Conservation (phyloP, 2,329 filamentous ascomycete genomes). For the Cordyceps farinosa region DNA sequence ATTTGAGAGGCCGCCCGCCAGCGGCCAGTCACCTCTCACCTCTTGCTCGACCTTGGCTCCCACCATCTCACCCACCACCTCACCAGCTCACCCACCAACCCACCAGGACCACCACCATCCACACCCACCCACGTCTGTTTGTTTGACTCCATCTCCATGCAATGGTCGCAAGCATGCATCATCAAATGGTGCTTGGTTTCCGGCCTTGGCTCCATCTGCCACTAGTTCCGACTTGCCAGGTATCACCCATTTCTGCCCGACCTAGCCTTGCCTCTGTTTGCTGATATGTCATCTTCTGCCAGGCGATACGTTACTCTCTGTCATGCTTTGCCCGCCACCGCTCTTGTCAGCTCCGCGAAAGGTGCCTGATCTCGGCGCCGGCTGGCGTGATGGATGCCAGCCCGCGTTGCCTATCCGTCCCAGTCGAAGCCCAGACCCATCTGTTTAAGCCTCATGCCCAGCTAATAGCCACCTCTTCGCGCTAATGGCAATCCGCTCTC, state of each 20-base stretch:
- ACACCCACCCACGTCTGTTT: not conserved
- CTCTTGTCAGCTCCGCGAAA: not conserved
- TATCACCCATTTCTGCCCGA: not conserved
- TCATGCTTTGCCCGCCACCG: not conserved
- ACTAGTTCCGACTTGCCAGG: not conserved
- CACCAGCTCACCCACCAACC: too few species aligned
- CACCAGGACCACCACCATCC: not conserved
- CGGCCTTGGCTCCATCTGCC: not conserved
- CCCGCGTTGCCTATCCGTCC: not conserved
- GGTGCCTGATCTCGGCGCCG: not conserved
- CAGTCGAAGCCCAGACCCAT: not conserved
- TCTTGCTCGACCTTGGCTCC: too few species aligned
- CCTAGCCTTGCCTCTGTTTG: not conserved
- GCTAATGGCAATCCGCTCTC: not conserved
- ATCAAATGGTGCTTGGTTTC: not conserved
- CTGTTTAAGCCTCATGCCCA: not conserved
- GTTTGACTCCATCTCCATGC: not conserved
- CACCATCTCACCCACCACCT: not conserved
- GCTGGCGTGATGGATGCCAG: not conserved
- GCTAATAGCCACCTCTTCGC: not conserved
- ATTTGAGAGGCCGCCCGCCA: slow-evolving; percentile 12
- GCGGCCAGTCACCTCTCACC: not conserved
- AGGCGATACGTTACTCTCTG: not conserved
- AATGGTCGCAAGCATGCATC: not conserved
- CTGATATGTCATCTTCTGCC: not conserved